phyloP scores from a whole-genome alignment of 371 early-diverging fungal species.

The Mucor sp. region DNA sequence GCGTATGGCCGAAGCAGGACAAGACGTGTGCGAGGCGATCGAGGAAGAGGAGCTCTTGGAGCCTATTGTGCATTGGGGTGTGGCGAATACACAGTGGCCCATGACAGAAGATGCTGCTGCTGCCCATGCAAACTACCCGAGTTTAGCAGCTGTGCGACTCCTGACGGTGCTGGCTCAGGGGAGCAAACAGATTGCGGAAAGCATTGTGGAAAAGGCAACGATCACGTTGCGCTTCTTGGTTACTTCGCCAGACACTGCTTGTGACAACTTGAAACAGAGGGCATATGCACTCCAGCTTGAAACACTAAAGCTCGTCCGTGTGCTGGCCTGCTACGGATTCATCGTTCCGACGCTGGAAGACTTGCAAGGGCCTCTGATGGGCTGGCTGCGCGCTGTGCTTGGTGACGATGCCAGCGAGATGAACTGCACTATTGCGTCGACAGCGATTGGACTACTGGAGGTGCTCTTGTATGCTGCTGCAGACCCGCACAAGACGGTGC shows the following conservation, averaged over 20 bases:
- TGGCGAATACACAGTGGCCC: slow-evolving; percentile 52
- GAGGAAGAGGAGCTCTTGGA: slow-evolving; percentile 53
- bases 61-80: slow-evolving; percentile 42
- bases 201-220: slow-evolving; percentile 39
- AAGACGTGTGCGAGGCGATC: slow-evolving; percentile 46
- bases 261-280: slow-evolving; percentile 20
- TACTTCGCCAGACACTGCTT: slow-evolving; percentile 38
- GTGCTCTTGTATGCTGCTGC: slow-evolving; percentile 51
- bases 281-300: slow-evolving; percentile 53
- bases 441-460: slow-evolving; percentile 32
- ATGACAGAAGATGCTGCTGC: slow-evolving; percentile 28
- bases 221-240: slow-evolving; percentile 44
- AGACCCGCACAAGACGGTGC: slow-evolving; percentile 57
- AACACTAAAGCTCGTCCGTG: slow-evolving; percentile 47
- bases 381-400: slow-evolving; percentile 43
- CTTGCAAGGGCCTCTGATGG: slow-evolving; percentile 43
- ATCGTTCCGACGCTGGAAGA: slow-evolving; percentile 45
- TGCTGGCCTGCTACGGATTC: slow-evolving; percentile 55
- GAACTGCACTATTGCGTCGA: slow-evolving; percentile 18
- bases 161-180: slow-evolving; percentile 48
- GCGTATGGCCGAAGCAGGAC: slow-evolving; percentile 48
- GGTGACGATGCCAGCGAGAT: background rate
- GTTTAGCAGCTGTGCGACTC: slow-evolving; percentile 41
- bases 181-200: slow-evolving; percentile 46
- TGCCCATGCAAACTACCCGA: slow-evolving; percentile 26